A percentile compares a stretch with the other conserved stretches of the same genome.
Conservation (phyloP, 257 asterid genomes). For the Nicotiana noctiflora region DNA sequence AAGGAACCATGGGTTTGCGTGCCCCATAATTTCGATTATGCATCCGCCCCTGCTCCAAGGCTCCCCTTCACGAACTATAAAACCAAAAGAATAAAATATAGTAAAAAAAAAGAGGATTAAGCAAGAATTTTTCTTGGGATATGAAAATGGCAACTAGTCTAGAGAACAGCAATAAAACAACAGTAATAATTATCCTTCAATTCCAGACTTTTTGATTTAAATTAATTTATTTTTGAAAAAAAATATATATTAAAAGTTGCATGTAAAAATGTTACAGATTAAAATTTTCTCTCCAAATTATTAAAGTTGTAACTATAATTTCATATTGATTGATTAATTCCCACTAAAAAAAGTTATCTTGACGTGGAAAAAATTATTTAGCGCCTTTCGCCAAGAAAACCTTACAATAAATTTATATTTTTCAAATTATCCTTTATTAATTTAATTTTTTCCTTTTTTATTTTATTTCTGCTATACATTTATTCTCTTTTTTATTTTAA, state of each 20-base stretch:
- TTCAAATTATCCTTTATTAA: no score
- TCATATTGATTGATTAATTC: no score
- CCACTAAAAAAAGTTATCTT: no score
- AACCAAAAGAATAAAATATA: neutral
- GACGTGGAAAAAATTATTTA: no score
- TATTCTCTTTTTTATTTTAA: no score
- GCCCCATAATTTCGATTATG: no score
- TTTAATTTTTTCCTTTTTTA: no score
- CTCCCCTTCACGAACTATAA: neutral
- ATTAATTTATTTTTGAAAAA: neutral
- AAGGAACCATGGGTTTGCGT: no score
- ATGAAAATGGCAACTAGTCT: neutral
- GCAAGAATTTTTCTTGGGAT: neutral
- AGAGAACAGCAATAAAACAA: neutral
- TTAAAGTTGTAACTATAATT: neutral
- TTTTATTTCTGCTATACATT: no score
- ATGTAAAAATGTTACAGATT: neutral
- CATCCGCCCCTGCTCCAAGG: no score
- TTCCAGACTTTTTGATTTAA: neutral
- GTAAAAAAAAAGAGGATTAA: neutral
- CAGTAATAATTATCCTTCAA: neutral
- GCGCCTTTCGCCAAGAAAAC: no score
- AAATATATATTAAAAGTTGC: neutral
- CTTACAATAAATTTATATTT: no score
- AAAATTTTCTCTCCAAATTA: neutral